These are phyloP conservation scores for Xylariaceae sp. DNA, from an alignment of 2,329 filamentous ascomycete genomes.

Conservation along the genomic window DNA sequence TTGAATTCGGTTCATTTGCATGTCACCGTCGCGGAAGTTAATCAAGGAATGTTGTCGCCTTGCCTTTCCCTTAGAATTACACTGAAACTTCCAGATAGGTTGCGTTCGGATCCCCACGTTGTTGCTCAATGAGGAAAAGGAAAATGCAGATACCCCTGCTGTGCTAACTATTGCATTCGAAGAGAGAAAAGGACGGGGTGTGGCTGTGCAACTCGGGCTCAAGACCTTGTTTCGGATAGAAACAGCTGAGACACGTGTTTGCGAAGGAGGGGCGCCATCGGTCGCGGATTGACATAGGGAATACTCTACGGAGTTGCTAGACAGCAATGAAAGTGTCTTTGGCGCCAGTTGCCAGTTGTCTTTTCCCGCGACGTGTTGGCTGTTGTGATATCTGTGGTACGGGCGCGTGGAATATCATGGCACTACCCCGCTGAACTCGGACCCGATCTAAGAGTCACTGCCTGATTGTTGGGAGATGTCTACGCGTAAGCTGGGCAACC, in stretches of 20 bases:
- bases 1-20: not conserved
- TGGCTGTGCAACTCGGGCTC: not conserved
- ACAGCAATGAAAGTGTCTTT: not conserved
- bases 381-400: too few relatives aligned
- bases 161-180: not conserved
- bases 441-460: too few relatives aligned
- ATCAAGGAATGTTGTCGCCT: not conserved
- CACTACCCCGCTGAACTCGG: too few relatives aligned
- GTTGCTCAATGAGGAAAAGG: not conserved
- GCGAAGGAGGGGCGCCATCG: not conserved
- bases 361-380: too few relatives aligned
- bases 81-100: not conserved
- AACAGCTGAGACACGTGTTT: not conserved
- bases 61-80: not conserved
- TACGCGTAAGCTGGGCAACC: too few relatives aligned
- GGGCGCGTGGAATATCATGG: too few relatives aligned
- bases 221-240: not conserved
- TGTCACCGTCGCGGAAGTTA: not conserved
- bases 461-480: too few relatives aligned
- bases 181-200: not conserved
- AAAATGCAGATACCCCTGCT: conserved; percentile 2
- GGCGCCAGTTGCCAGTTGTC: too few relatives aligned
- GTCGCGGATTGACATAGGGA: too few relatives aligned
- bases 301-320: not conserved
- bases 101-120: not conserved